These are phyloP conservation scores for Cercospora zeina DNA, from an alignment of 2,329 filamentous ascomycete species.

Conservation along the genomic window DNA sequence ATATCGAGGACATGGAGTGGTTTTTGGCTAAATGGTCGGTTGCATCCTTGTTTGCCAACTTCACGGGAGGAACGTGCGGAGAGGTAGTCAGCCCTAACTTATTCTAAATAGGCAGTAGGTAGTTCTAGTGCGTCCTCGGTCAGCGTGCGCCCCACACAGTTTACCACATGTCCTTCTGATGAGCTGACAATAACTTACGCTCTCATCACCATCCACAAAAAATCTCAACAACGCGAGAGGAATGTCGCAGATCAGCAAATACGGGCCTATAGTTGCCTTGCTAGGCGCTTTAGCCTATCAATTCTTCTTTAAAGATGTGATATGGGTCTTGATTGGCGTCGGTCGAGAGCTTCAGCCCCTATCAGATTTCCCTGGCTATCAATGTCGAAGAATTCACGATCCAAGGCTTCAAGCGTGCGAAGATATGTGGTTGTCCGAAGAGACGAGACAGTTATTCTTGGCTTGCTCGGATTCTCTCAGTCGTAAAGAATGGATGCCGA, in stretches of 20 bases:
- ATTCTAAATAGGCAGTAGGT: slow-evolving; percentile 1
- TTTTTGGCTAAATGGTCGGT: background rate
- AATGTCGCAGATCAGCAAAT: slow-evolving; percentile 8
- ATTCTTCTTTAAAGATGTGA: slow-evolving; percentile 15
- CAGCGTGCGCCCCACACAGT: background rate
- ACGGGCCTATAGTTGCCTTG: background rate
- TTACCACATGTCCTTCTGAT: background rate
- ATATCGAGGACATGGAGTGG: background rate
- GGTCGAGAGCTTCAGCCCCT: slow-evolving; percentile 29
- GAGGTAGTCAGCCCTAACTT: background rate
- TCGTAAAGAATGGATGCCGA: slow-evolving; percentile 30
- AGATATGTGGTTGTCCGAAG: slow-evolving; percentile 32
- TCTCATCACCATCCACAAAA: background rate
- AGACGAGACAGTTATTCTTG: slow-evolving; percentile 29
- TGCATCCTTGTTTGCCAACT: too few relatives aligned
- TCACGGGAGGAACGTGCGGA: background rate
- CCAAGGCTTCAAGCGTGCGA: slow-evolving; percentile 30
- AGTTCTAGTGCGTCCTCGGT: background rate
- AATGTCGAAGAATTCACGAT: slow-evolving; percentile 29
- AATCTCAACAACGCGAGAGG: background rate
- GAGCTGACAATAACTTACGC: background rate
- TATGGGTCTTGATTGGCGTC: slow-evolving; percentile 22
- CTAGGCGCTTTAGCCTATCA: slow-evolving; percentile 15
- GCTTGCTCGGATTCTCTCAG: slow-evolving; percentile 26
- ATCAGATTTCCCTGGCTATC: slow-evolving; percentile 29